phyloP scores from a whole-genome alignment of 805 yeast species.

The Saturnispora kantuleensis region DNA sequence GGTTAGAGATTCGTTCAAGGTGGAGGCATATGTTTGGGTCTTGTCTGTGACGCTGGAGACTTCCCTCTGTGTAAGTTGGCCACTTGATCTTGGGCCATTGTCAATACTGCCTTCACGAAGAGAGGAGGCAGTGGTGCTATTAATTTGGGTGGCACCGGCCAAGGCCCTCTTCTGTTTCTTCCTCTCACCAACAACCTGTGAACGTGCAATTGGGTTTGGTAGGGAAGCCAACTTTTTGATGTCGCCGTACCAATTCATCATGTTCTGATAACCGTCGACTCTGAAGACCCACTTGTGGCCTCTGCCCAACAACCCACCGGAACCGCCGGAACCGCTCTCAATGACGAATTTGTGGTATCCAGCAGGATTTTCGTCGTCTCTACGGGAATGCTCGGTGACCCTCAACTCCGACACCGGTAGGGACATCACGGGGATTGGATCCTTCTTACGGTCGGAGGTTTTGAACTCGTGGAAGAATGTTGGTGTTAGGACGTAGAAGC shows the following conservation, averaged over 20 bases:
- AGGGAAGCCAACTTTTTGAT: constrained; percentile 57
- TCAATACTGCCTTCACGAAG: neutral
- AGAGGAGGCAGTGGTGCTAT: constrained; percentile 14
- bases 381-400: constrained; percentile 72
- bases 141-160: constrained; percentile 11
- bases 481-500: constrained; percentile 87
- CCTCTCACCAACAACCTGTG: constrained; percentile 33
- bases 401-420: constrained; percentile 69
- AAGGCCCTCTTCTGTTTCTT: constrained; percentile 18
- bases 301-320: constrained; percentile 62
- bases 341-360: constrained; percentile 68
- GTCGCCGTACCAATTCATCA: constrained; percentile 82
- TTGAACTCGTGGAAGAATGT: constrained; percentile 86
- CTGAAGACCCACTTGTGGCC: constrained; percentile 94
- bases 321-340: constrained; percentile 59
- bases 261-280: constrained; percentile 68
- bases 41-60: constrained; percentile 3
- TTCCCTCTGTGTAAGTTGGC: constrained; percentile 1
- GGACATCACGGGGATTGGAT: constrained; percentile 76
- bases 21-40: neutral
- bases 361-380: constrained; percentile 46
- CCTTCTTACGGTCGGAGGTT: constrained; percentile 69
- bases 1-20: constrained; percentile 4
- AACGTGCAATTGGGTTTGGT: constrained; percentile 50
- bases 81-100: neutral